phyloP scores from a whole-genome alignment of 495 filamentous ascomycete species.

The Xylaria telfairii region DNA sequence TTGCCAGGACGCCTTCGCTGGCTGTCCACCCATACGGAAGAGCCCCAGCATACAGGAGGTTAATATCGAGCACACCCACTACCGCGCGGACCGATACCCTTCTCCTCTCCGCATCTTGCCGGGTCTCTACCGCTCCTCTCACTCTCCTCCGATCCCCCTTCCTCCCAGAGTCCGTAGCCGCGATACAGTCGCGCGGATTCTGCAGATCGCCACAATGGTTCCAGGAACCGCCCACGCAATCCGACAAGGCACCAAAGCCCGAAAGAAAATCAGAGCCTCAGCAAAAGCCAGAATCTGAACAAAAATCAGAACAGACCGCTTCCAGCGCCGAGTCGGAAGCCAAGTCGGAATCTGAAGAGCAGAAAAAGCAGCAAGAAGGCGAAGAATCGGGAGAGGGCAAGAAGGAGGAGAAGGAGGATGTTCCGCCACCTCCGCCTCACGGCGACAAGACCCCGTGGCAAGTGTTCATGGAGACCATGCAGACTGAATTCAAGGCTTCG shows the following conservation, averaged over 20 bases:
- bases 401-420: slow-evolving; percentile 56
- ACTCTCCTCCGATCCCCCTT: slow-evolving; percentile 53
- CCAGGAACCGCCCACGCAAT: slow-evolving; percentile 36
- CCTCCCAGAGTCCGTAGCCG: slow-evolving; percentile 46
- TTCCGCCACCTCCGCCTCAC: slow-evolving; percentile 91
- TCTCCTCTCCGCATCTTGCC: slow-evolving; percentile 35
- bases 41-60: slow-evolving; percentile 64
- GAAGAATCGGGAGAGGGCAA: slow-evolving; percentile 51
- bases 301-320: slow-evolving; percentile 30
- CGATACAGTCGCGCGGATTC: slow-evolving; percentile 46
- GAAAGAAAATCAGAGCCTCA: slow-evolving; percentile 38
- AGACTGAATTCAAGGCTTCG: slow-evolving; percentile 90
- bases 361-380: slow-evolving; percentile 55
- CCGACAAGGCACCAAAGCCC: slow-evolving; percentile 44
- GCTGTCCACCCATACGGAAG: slow-evolving; percentile 55
- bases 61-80: slow-evolving; percentile 51
- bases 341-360: slow-evolving; percentile 50
- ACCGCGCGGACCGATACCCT: slow-evolving; percentile 29
- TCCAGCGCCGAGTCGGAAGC: slow-evolving; percentile 49
- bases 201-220: slow-evolving; percentile 45
- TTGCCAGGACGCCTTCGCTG: slow-evolving; percentile 44
- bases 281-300: too few species aligned
- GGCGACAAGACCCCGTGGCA: slow-evolving; percentile 98
- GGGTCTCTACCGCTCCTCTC: slow-evolving; percentile 28
- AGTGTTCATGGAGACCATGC: slow-evolving; percentile 95